Evolutionary conservation across 257 asterid genomes (phyloP).

Genomic region (Vinca minor): DNA sequence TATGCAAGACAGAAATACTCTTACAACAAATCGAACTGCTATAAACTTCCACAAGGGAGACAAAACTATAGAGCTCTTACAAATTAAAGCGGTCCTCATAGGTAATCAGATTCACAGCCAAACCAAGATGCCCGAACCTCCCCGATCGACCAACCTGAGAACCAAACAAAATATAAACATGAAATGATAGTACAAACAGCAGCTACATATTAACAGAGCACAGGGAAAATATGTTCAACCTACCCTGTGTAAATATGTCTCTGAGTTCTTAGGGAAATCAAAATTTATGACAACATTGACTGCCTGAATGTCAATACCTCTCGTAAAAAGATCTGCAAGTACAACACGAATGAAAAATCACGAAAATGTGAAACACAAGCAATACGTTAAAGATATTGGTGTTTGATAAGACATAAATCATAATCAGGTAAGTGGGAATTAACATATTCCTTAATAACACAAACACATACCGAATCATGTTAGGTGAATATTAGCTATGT

Average conservation of each 20-base stretch:
- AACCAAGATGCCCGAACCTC: slow-evolving; percentile 89
- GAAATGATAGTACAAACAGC: slow-evolving; percentile 6
- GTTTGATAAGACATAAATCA: not conserved
- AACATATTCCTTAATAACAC: not conserved
- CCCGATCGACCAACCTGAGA: slow-evolving; percentile 88
- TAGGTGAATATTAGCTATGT: too few species aligned
- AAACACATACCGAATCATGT: not conserved
- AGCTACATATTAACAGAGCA: slow-evolving; percentile 10
- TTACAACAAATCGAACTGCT: slow-evolving; percentile 1
- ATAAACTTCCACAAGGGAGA: not conserved
- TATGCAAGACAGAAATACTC: slow-evolving; percentile 4
- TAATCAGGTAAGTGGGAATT: not conserved
- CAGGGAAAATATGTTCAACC: slow-evolving; percentile 13
- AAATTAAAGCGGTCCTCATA: slow-evolving; percentile 79
- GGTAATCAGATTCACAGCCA: slow-evolving; percentile 84
- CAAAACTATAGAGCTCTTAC: slow-evolving; percentile 30
- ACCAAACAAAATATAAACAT: slow-evolving; percentile 13
- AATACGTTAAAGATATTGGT: not conserved
- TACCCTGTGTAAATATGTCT: slow-evolving; percentile 88
- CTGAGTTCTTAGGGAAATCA: slow-evolving; percentile 78
- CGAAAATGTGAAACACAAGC: slow-evolving; percentile 5
- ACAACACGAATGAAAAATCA: slow-evolving; percentile 10
- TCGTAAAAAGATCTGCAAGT: slow-evolving; percentile 69
- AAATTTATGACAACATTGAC: slow-evolving; percentile 81
- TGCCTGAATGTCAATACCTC: slow-evolving; percentile 90